Percentiles rank a stretch among this genome's conserved stretches.
Evolutionary conservation across 768 basidiomycete species (phyloP).

Genomic region (Psilocybe cubensis): DNA sequence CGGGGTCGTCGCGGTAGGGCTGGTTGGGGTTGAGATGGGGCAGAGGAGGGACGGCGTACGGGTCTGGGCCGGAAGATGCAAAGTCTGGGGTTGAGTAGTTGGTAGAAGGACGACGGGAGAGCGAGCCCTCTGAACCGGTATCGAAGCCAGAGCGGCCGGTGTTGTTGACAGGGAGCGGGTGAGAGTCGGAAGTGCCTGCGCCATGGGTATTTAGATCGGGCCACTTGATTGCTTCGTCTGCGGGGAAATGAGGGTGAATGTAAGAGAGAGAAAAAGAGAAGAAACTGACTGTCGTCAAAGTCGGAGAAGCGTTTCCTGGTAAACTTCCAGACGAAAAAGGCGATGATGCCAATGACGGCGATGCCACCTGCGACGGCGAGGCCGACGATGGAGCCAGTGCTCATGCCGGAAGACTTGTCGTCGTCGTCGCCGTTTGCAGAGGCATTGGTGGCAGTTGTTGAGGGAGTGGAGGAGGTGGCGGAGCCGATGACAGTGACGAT

Average conservation of each 20-base stretch:
- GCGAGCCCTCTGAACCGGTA: conserved; percentile 59
- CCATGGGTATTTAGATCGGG: conserved; percentile 80
- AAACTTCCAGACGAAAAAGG: conserved; percentile 87
- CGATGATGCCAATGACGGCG: conserved; percentile 69
- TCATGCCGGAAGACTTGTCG: conserved; percentile 40
- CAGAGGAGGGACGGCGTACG: conserved; percentile 83
- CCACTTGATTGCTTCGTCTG: conserved; percentile 90
- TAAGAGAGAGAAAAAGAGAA: not conserved
- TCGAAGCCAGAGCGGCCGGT: conserved; percentile 79
- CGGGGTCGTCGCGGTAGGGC: conserved; percentile 78
- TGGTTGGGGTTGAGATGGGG: conserved; percentile 80
- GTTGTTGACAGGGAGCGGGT: conserved; percentile 69
- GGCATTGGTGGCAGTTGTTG: conserved; percentile 28
- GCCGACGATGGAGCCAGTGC: conserved; percentile 77
- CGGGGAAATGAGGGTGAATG: conserved; percentile 9
- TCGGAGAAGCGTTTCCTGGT: conserved; percentile 76
- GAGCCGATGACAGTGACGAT: conserved; percentile 28
- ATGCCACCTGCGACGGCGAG: conserved; percentile 83
- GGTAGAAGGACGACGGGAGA: conserved; percentile 53
- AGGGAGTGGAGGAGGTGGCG: conserved; percentile 23
- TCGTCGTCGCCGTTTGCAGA: conserved; percentile 21
- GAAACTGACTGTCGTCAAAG: conserved; percentile 77
- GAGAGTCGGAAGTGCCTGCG: conserved; percentile 43
- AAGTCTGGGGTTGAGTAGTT: conserved; percentile 57
- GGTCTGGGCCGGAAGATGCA: conserved; percentile 53